Conservation (phyloP, 495 filamentous ascomycete species). For the Penicillium bialowiezense region DNA sequence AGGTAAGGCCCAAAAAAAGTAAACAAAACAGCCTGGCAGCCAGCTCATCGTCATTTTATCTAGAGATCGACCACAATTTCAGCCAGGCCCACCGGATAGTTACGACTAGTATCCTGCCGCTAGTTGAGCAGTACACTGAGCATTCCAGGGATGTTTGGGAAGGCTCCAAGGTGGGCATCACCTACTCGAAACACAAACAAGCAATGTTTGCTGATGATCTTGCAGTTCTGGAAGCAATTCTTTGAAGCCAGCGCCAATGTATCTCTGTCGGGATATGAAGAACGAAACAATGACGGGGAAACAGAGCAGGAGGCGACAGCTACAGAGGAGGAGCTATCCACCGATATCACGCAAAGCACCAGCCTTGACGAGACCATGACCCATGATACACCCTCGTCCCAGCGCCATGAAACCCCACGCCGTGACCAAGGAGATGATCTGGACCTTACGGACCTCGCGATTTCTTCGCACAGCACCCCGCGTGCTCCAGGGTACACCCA, state of each 20-base stretch:
- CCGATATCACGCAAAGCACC: conserved; percentile 41
- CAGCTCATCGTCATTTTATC: conserved; percentile 6
- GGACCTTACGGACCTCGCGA: conserved; percentile 50
- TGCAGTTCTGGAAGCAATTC: conserved; percentile 98
- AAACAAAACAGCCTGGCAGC: conserved; percentile 13
- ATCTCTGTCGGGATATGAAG: conserved; percentile 93
- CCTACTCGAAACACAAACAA: background rate
- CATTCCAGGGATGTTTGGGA: conserved; percentile 95
- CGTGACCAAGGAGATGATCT: conserved; percentile 47
- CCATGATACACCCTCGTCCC: conserved; percentile 37
- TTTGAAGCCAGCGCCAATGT: conserved; percentile 98
- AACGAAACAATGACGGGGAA: conserved; percentile 54
- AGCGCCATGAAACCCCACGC: conserved; percentile 15
- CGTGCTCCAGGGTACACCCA: conserved; percentile 47
- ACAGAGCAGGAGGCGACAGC: conserved; percentile 48
- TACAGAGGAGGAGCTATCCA: conserved; percentile 49
- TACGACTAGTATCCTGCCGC: conserved; percentile 85
- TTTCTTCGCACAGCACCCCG: conserved; percentile 52
- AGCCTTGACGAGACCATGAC: conserved; percentile 27
- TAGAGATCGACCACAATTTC: conserved; percentile 98
- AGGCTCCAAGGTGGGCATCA: conserved; percentile 68
- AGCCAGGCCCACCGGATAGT: conserved; percentile 95
- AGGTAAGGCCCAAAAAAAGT: conserved; percentile 49
- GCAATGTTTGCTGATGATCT: background rate
- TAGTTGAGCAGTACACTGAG: conserved; percentile 95